phyloP scores from a whole-genome alignment of 148 eudicot genomes.

The Suaeda aralocaspica region DNA sequence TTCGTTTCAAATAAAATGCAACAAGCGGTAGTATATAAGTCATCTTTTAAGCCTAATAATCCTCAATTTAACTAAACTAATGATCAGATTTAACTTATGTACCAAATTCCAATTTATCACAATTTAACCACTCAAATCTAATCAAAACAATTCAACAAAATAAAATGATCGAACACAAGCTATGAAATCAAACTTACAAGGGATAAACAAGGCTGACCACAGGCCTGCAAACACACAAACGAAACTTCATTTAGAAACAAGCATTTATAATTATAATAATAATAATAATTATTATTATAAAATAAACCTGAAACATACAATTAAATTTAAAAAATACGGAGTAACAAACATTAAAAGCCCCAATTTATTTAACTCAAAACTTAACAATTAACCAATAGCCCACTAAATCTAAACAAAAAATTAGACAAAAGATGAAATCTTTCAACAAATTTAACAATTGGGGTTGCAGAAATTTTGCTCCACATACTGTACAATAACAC shows the following conservation, averaged over 20 bases:
- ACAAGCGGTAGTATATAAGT: too few relatives aligned
- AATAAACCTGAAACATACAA: too few relatives aligned
- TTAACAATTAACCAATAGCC: neutral
- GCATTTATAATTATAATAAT: too few relatives aligned
- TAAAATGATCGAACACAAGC: too few relatives aligned
- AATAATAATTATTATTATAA: too few relatives aligned
- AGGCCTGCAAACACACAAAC: constrained; percentile 63
- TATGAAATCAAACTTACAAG: constrained; percentile 48
- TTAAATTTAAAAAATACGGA: neutral
- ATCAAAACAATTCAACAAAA: too few relatives aligned
- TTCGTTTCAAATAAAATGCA: too few relatives aligned
- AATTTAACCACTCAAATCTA: neutral
- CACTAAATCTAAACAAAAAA: neutral
- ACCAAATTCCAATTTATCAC: neutral
- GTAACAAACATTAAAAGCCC: neutral
- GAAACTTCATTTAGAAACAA: constrained; percentile 16
- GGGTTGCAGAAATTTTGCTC: neutral
- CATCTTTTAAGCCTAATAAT: neutral
- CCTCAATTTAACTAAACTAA: neutral
- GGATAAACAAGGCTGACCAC: constrained; percentile 85
- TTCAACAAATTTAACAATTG: neutral
- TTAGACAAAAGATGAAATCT: neutral
- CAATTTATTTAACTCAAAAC: neutral
- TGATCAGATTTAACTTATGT: neutral
- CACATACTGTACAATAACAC: neutral